Base-by-base conservation (phyloP, 768 basidiomycete species). In the Cubamyces sp. region DNA sequence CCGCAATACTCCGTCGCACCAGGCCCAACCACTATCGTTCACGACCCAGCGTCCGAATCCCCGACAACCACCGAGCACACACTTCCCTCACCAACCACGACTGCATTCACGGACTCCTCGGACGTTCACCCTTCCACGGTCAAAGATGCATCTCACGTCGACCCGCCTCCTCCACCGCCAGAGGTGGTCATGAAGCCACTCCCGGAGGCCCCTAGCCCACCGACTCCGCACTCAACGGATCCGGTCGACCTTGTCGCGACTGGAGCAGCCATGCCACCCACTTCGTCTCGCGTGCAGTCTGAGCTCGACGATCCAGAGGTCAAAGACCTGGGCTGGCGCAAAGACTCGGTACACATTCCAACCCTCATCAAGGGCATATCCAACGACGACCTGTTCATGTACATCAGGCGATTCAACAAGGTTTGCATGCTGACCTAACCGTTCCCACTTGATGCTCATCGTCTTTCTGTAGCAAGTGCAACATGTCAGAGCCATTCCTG, bases 341-440 rank as follows among this genome's bases (percentile, higher is more conserved):
- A 50, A 3, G 50, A 58, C 9, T 60, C 69, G 0, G 34, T 51
- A 12, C 66, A 64, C 47, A 61, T 74, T 11, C 72, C 74, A 12
- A 56, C 66, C 21, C 74, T 78, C 23, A 62, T 78, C 2, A 55
- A 68, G 3, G 77, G 77, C 11, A 47, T 80, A n/a, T 66, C 73
- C 42, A 77, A 79, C 61, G 76, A 79, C 25, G 73, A 79, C 42
- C 66, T 81, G 0, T 76, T 74, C 62, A 72, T 74, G 34, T 68
- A 80, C 26, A 66, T 79, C 25, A 49, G 80, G 25, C 67, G 77
- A 28, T 78, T 80, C 68, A 76, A 80, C 69, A 79, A 79, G 71
- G 79, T 76, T 19, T 41, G 73, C 48, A n/a, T 8, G 23, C 19
- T 16, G 21, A 9, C 2, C 42, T 15, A 23, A 18, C 21, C 41